Evolutionary conservation across 1,284 basidiomycete genomes (phyloP), one percentile per base, ranked within the genome.

Genomic region (Cystobasidium sp.): DNA sequence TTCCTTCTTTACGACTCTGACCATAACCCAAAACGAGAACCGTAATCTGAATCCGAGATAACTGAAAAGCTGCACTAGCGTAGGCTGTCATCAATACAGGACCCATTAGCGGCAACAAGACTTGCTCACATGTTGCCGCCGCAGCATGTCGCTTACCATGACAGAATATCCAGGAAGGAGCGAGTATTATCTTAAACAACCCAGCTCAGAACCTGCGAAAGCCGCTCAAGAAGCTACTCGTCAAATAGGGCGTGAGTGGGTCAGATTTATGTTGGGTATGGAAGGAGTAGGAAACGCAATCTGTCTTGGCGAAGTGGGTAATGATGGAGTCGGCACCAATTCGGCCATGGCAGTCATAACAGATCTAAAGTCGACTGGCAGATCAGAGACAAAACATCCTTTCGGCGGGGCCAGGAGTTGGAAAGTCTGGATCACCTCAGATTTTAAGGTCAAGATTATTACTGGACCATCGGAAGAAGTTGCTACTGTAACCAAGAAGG

Each of bases 181-280:
- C 46, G 46, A 14, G 3, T 49, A 49, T 49, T 49, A 49, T 49
- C 46, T 49, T 49, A 6, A 49, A 6, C 46, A 49, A 49, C 46
- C 46, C 46, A 49, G 46, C 46, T 49, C 46, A 2, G 46, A 49
- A 49, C 46, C 46, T 49, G 3, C 12, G 46, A 49, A 49, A 49
- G 46, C 46, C 12, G 46, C 46, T 6, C 46, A 49, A n/a, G 46
- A 12, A n/a, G 46, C 46, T 49, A 49, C 46, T 49, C 46, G 46
- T 49, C 46, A 49, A 49, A 49, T 49, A 49, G 46, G 46, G 46
- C 46, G 46, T n/a, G 46, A 49, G 46, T 49, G 46, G 46, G 46
- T 49, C 46, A 49, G 3, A 12, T 49, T 49, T n/a, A 49, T 49
- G 46, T 49, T 49, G 46, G 46, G 46, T 3, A 49, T 49, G 46